A percentile compares a stretch with the other conserved stretches of the same genome.
Evolutionary conservation across 2,329 filamentous ascomycete genomes (phyloP).

Genomic region (Ceratocystis eucalypticola): DNA sequence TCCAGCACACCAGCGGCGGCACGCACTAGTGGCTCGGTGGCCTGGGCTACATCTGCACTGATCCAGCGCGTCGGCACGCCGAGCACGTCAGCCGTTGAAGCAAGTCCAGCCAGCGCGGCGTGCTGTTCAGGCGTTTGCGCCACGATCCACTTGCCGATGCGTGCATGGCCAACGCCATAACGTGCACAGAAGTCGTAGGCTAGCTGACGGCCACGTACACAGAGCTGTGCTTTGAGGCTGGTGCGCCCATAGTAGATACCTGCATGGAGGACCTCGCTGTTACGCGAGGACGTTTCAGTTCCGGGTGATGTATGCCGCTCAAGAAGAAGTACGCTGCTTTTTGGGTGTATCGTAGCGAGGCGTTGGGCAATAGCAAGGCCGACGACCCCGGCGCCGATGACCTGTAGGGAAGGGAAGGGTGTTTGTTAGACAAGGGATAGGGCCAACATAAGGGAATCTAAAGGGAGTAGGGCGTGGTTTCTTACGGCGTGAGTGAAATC

Average conservation of each 20-base stretch:
- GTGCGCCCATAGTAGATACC: constrained; percentile 74
- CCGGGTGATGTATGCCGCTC: constrained; percentile 65
- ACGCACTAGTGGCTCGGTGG: constrained; percentile 60
- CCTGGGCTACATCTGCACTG: constrained; percentile 42
- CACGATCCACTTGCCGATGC: constrained; percentile 88
- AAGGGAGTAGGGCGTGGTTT: constrained; percentile 7
- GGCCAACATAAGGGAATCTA: background rate
- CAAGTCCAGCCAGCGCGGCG: constrained; percentile 42
- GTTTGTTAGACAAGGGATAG: background rate
- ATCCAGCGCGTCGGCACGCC: constrained; percentile 62
- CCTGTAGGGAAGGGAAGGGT: constrained; percentile 25
- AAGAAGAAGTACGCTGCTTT: constrained; percentile 58
- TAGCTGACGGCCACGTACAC: constrained; percentile 60
- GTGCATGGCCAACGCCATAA: constrained; percentile 54
- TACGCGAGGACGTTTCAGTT: constrained; percentile 71
- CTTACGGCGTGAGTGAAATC: constrained; percentile 37
- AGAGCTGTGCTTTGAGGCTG: constrained; percentile 72
- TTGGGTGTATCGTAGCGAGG: constrained; percentile 46
- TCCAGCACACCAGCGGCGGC: constrained; percentile 66
- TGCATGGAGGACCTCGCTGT: constrained; percentile 93
- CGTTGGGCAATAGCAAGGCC: constrained; percentile 67
- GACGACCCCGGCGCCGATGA: constrained; percentile 52
- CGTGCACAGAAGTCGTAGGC: constrained; percentile 65
- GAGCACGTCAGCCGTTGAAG: constrained; percentile 29
- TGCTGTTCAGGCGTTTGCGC: constrained; percentile 65